These are phyloP conservation scores for Fusarium sp. DNA, from an alignment of 2,329 filamentous ascomycete genomes.

Conservation along the genomic window DNA sequence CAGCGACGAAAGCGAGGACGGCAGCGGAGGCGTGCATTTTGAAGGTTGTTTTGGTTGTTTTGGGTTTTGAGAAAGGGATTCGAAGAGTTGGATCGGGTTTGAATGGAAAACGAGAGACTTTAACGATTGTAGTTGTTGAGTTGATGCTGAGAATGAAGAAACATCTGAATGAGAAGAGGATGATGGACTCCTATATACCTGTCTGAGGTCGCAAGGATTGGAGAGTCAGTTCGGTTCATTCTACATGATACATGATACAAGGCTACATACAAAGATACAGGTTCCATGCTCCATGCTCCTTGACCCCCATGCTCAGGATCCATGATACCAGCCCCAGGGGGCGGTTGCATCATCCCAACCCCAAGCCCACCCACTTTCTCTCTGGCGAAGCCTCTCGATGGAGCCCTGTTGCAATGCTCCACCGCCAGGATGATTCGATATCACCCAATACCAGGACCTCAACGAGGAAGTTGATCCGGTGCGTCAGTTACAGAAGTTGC, in stretches of 20 bases:
- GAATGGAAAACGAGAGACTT: conserved; percentile 27
- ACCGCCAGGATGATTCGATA: conserved; percentile 28
- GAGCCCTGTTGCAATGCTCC: conserved; percentile 24
- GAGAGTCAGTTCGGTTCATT: conserved; percentile 9
- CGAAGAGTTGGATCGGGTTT: conserved; percentile 26
- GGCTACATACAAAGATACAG: neutral
- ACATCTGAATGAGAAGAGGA: conserved; percentile 22
- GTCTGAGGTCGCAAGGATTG: conserved; percentile 29
- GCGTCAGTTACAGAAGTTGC: conserved; percentile 34
- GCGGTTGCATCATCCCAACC: conserved; percentile 44
- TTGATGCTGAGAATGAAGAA: conserved; percentile 23
- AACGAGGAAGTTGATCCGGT: conserved; percentile 41
- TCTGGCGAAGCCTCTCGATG: conserved; percentile 6
- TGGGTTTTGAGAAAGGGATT: conserved; percentile 13
- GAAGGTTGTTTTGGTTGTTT: conserved; percentile 29
- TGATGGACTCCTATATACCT: conserved; percentile 40
- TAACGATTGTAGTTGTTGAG: conserved; percentile 34
- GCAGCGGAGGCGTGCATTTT: conserved; percentile 46
- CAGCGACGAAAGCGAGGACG: conserved; percentile 46
- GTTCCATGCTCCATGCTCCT: neutral
- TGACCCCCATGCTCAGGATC: conserved; percentile 1
- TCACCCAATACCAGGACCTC: conserved; percentile 36
- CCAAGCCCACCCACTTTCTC: conserved; percentile 36
- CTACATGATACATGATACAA: conserved; percentile 3
- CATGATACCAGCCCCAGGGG: conserved; percentile 40